These are phyloP conservation scores for Hygrophorus pudorinus DNA, from an alignment of 768 basidiomycete genomes.

Conservation along the genomic window DNA sequence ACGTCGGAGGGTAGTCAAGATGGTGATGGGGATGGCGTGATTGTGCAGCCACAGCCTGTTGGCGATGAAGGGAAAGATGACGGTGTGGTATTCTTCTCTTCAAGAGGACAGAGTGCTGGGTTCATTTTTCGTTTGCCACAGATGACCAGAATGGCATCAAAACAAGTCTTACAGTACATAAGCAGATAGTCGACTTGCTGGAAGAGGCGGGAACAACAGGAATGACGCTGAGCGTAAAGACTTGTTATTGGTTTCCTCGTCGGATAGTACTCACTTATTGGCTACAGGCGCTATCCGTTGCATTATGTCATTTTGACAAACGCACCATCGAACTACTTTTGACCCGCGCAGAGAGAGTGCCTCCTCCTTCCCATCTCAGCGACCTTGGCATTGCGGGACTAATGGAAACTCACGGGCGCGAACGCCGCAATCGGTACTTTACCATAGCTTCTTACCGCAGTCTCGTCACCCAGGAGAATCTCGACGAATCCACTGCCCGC, in stretches of 20 bases:
- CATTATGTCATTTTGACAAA: constrained; percentile 63
- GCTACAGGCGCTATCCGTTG: constrained; percentile 49
- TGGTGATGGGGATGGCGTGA: constrained; percentile 25
- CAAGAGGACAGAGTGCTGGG: neutral
- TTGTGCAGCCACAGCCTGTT: constrained; percentile 22
- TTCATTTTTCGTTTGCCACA: constrained; percentile 8
- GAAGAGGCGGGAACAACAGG: constrained; percentile 59
- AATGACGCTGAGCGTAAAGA: constrained; percentile 59
- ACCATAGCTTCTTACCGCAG: constrained; percentile 58
- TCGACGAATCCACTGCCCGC: constrained; percentile 40
- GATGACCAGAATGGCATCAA: constrained; percentile 34
- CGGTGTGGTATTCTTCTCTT: constrained; percentile 17
- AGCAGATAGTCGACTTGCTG: constrained; percentile 68
- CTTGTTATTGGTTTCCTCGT: neutral
- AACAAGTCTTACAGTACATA: constrained; percentile 60
- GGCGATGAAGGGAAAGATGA: constrained; percentile 32
- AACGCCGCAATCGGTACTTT: constrained; percentile 81
- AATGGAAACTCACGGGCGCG: constrained; percentile 77
- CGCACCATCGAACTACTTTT: constrained; percentile 80
- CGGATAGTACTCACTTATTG: constrained; percentile 1
- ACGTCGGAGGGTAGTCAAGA: constrained; percentile 27
- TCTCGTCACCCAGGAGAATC: constrained; percentile 53
- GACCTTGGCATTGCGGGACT: constrained; percentile 62
- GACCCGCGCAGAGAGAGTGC: constrained; percentile 50
- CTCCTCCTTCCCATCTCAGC: constrained; percentile 59